phyloP scores from a whole-genome alignment of 192 early-diverging fungal species.

The Entomortierella beljakovae region DNA sequence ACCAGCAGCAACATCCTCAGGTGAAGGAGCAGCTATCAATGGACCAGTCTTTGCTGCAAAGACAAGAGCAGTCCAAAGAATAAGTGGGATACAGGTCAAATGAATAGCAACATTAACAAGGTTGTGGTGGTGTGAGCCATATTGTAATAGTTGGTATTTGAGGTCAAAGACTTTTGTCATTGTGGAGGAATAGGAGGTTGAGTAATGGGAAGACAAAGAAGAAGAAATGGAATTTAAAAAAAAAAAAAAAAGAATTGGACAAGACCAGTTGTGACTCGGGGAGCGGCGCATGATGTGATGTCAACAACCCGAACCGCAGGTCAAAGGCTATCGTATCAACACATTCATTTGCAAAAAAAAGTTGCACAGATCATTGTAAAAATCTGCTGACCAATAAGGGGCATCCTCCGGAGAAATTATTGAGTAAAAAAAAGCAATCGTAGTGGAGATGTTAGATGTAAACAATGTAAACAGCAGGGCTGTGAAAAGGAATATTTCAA shows the following conservation, averaged over 20 bases:
- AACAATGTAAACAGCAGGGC: no score
- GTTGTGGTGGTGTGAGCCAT: slow-evolving; percentile 87
- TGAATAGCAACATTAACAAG: slow-evolving; percentile 84
- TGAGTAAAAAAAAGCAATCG: no score
- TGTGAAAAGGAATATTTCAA: no score
- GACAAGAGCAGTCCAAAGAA: slow-evolving; percentile 85
- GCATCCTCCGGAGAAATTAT: no score
- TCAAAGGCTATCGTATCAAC: no score
- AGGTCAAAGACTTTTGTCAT: slow-evolving; percentile 77
- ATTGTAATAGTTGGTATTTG: slow-evolving; percentile 80
- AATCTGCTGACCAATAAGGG: no score
- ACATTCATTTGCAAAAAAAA: no score
- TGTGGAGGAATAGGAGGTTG: background rate
- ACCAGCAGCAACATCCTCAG: slow-evolving; percentile 49
- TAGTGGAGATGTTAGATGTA: no score
- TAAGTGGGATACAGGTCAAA: slow-evolving; percentile 90
- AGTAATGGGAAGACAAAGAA: background rate
- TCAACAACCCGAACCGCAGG: no score
- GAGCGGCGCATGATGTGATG: no score
- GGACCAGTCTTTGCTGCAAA: slow-evolving; percentile 61
- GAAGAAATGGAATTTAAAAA: background rate
- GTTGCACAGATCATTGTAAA: no score
- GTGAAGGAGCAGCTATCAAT: slow-evolving; percentile 53
- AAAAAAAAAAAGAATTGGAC: background rate
- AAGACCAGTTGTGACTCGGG: no score